phyloP scores from a whole-genome alignment of 345 rosid genomes.

The Leavenworthia alabamica region DNA sequence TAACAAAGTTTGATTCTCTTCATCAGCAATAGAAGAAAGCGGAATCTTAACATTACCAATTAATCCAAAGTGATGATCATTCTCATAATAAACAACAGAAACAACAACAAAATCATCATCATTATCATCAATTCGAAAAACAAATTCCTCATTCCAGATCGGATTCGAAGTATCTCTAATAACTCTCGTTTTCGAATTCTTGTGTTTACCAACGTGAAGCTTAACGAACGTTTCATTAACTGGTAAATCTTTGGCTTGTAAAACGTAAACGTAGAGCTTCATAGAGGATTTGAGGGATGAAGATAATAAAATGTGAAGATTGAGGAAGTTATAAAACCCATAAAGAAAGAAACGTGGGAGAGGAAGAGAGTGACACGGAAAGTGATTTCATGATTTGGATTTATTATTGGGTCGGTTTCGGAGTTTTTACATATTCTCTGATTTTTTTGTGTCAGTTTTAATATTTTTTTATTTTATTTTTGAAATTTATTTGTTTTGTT shows the following conservation, averaged over 20 bases:
- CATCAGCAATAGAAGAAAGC: constrained; percentile 37
- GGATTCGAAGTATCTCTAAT: constrained; percentile 38
- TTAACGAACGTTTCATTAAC: constrained; percentile 45
- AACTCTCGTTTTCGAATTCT: constrained; percentile 56
- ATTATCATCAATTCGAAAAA: constrained; percentile 42
- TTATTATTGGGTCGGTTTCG: constrained; percentile 23
- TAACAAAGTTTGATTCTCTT: constrained; percentile 54
- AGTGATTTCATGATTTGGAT: constrained; percentile 17
- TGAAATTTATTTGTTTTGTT: not conserved
- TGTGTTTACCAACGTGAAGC: constrained; percentile 58
- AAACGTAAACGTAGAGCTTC: constrained; percentile 70
- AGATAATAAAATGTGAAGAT: not conserved
- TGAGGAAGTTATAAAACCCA: constrained; percentile 22
- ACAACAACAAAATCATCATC: constrained; percentile 38
- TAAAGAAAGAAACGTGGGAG: constrained; percentile 26
- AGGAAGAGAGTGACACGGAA: constrained; percentile 32
- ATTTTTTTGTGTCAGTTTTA: not conserved
- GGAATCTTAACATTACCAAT: constrained; percentile 58
- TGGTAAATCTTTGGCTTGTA: constrained; percentile 64
- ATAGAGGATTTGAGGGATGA: constrained; percentile 21
- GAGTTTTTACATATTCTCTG: not conserved
- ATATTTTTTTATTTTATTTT: not conserved
- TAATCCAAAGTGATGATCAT: constrained; percentile 35
- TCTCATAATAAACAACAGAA: constrained; percentile 41
- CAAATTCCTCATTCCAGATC: constrained; percentile 80